Evolutionary conservation across 176 grass and related monocot species (phyloP).

Genomic region (Triticum dicoccoides): DNA sequence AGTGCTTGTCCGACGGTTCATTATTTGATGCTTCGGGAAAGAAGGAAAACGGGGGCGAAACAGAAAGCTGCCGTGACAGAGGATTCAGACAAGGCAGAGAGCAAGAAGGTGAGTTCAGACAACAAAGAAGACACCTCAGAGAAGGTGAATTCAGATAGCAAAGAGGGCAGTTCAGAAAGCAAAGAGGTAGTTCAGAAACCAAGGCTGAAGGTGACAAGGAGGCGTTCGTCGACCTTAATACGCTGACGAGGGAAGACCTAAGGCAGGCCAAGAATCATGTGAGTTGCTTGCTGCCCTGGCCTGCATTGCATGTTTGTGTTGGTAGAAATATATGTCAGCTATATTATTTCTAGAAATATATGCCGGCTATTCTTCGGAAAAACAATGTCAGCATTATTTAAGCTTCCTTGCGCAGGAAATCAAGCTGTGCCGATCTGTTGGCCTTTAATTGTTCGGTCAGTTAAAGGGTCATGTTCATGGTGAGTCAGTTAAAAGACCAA

Average conservation of each 20-base stretch:
- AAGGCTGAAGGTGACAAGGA: constrained; percentile 23
- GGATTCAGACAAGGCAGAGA: constrained; percentile 14
- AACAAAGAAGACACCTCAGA: neutral
- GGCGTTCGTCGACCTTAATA: constrained; percentile 41
- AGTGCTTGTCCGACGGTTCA: too few species aligned
- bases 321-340: neutral
- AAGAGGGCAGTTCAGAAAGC: constrained; percentile 18
- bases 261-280: constrained; percentile 90
- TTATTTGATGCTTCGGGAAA: neutral
- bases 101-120: neutral
- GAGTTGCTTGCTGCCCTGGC: constrained; percentile 24
- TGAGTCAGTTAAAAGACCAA: too few species aligned
- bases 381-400: too few species aligned
- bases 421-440: too few species aligned
- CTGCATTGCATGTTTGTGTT: neutral
- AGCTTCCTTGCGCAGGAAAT: too few species aligned
- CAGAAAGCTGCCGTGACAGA: neutral
- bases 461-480: too few species aligned
- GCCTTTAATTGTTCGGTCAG: too few species aligned
- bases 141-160: constrained; percentile 14
- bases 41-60: constrained; percentile 38
- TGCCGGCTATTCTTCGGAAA: too few species aligned
- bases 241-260: constrained; percentile 90
- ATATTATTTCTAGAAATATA: too few species aligned
- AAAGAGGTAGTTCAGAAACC: constrained; percentile 24